These are phyloP conservation scores for Umbelopsis isabellina DNA, from an alignment of 192 early-diverging fungal genomes.

Conservation along the genomic window DNA sequence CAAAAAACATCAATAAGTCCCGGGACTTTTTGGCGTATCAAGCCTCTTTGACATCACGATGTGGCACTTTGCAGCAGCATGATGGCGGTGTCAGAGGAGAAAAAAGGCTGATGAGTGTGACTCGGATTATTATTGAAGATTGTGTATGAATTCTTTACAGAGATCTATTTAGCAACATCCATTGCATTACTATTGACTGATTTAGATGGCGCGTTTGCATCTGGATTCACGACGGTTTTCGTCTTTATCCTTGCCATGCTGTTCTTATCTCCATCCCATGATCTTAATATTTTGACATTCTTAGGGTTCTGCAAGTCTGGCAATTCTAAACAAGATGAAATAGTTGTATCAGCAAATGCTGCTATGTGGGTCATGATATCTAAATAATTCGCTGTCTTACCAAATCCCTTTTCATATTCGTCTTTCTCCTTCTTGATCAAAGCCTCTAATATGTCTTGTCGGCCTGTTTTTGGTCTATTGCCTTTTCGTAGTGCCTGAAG, in stretches of 20 bases:
- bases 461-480: constrained; percentile 49
- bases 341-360: not conserved
- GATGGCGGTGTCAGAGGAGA: too few species aligned
- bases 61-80: too few species aligned
- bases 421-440: constrained; percentile 48
- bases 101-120: too few species aligned
- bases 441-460: constrained; percentile 46
- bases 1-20: too few species aligned
- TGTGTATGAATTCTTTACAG: not conserved
- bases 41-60: too few species aligned
- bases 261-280: constrained; percentile 62
- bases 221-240: constrained; percentile 3
- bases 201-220: not conserved
- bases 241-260: constrained; percentile 50
- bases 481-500: constrained; percentile 43
- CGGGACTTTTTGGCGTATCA: too few species aligned
- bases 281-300: constrained; percentile 47
- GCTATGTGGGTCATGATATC: not conserved
- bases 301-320: constrained; percentile 59
- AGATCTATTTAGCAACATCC: constrained; percentile 2
- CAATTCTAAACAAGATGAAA: constrained; percentile 41
- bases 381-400: constrained; percentile 30
- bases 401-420: constrained; percentile 58
- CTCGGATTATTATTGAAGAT: constrained; percentile 2
- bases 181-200: not conserved